Evolutionary conservation across 2,329 filamentous ascomycete genomes (phyloP), one percentile per base, ranked within the genome.

Genomic region (Falciphora oryzae): DNA sequence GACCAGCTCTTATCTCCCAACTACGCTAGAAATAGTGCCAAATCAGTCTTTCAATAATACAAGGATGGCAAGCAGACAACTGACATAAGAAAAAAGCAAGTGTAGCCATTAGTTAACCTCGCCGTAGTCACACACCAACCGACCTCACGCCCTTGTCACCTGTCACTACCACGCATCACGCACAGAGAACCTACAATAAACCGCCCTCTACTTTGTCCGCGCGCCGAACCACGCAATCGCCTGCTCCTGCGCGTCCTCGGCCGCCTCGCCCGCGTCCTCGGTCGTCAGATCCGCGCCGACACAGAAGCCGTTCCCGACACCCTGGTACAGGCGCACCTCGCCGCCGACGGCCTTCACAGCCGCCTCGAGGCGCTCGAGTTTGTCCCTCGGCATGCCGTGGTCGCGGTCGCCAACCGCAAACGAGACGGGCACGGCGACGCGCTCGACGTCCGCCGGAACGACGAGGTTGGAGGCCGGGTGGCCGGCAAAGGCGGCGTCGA

Each of bases 401-500:
- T 85, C 83, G 3, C 73, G 69, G 44, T 81, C 79, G 4, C 78
- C 81, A 6, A 83, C 67, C 1, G 79, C 79, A 65, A 84, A 77
- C 53, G 78, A 79, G 31, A 82, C 67, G 3, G 84, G 83, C 18
- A 77, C 65, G 2, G 66, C 71, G 3, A 83, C 71, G 53, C 75
- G 76, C 38, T 82, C 75, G 28, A 83, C 74, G 61, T 86, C 84
- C 14, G 65, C 73, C 0, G 81, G 81, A 2, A 86, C 64, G 0
- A 68, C 70, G 29, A 88, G 66, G 28, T 79, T 68, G 61, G 79
- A 82, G 44, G 44, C 44, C 2, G 85, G 84, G 69, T 86, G 84
- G 13, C 78, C 82, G 0, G 80, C 78, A 69, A 85, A 85, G 10
- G 71, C 82, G 8, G 77, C 82, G 67, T 85, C 80, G 57, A 86